Base-by-base conservation (phyloP, 2,329 filamentous ascomycete species). In the Colletotrichum sp. region DNA sequence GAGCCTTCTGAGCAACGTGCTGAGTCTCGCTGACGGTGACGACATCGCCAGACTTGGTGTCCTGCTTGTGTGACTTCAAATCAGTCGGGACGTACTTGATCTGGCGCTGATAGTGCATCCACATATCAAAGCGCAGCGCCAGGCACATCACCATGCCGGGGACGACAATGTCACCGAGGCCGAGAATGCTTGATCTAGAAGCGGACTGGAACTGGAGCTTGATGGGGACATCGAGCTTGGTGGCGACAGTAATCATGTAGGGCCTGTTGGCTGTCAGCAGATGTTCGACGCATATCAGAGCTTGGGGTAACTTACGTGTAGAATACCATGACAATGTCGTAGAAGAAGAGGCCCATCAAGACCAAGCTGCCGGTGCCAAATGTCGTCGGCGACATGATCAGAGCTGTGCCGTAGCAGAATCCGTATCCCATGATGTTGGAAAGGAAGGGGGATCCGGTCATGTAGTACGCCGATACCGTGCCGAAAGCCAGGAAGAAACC, bases 321-420 rank as follows among this genome's bases (percentile, higher is more conserved):
- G 82, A 97, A 97, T 7, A 97, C 95, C 89, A 96, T 96, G 83
- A 97, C 93, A 65, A 99, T 96, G 82, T 99, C 96, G 82, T 99
- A 99, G 81, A 98, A 92, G 86, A 99, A 99, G 1, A 99, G 88
- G 0, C 94, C 95, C 12, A 88, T 86, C 2, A 99, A 88, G 12
- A 99, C 92, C 59, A 96, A 84, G 8, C 93, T 94, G 1, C 95
- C 95, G 0, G 95, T 98, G 71, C 90, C 86, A 82, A 98, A 98
- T 0, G 95, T 96, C 0, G 96, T 98, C 0, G 96, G 96, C 2
- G 96, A 98, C 87, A 99, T 92, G 69, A 98, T 86, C 80, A 96
- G 92, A 71, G 98, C 89, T 6, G 94, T 92, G 9, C 92, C 91
- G 81, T 99, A 98, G 78, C 94, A 96, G 86, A 98, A 95, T 7